Evolutionary conservation across 2,329 filamentous ascomycete genomes (phyloP).

Genomic region (Paraconiothyrium sp.): DNA sequence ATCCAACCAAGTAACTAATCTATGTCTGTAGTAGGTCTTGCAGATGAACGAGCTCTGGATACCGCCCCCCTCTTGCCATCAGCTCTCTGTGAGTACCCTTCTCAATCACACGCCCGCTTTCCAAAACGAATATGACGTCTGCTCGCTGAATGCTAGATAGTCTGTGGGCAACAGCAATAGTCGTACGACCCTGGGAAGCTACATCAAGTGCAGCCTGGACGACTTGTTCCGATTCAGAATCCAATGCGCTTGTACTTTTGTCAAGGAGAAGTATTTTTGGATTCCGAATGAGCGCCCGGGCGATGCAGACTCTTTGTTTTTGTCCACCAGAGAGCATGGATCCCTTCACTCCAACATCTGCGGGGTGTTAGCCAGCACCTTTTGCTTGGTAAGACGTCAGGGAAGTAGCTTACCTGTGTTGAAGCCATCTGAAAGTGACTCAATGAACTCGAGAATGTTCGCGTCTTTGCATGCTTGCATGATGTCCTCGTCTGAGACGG

Average conservation of each 20-base stretch:
- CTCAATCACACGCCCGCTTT: constrained; percentile 2
- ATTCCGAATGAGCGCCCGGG: constrained; percentile 87
- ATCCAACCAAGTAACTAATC: constrained; percentile 4
- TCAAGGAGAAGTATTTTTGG: constrained; percentile 73
- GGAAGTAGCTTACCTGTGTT: constrained; percentile 20
- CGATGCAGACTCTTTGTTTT: constrained; percentile 92
- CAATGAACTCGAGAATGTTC: constrained; percentile 30
- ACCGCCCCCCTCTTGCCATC: constrained; percentile 4
- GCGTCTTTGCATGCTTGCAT: constrained; percentile 30
- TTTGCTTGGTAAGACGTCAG: constrained; percentile 25
- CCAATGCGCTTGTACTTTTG: constrained; percentile 35
- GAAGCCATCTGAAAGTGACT: constrained; percentile 25
- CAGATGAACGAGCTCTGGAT: constrained; percentile 3
- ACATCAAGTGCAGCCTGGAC: constrained; percentile 64
- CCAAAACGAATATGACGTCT: constrained; percentile 7
- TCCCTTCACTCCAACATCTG: neutral
- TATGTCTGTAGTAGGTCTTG: constrained; percentile 9
- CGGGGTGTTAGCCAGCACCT: neutral
- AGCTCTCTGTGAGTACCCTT: constrained; percentile 7
- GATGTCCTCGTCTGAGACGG: constrained; percentile 53
- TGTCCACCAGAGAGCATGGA: constrained; percentile 71
- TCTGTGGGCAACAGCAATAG: constrained; percentile 31
- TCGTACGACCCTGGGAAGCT: constrained; percentile 17
- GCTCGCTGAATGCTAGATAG: constrained; percentile 25
- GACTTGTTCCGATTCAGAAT: constrained; percentile 51